Evolutionary conservation across 163 green algal genomes (phyloP).

Genomic region (Coccomyxa subellipsoidea): DNA sequence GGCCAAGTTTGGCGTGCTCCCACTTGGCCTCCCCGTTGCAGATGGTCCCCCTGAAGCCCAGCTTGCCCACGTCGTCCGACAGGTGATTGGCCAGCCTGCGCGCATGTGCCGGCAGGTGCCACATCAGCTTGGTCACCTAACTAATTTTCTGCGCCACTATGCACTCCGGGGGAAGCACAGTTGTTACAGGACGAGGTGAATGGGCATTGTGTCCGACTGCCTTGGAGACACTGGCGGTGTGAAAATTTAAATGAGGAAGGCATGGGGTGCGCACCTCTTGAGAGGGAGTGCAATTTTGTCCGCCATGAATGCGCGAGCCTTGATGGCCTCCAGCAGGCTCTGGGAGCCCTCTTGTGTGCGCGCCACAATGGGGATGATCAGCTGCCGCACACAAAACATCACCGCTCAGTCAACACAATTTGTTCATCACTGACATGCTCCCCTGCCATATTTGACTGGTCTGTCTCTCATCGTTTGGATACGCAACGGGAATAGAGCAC

Average conservation of each 20-base stretch:
- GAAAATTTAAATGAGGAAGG: too few relatives aligned
- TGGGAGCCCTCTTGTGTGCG: slow-evolving; percentile 12
- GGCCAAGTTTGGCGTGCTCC: slow-evolving; percentile 9
- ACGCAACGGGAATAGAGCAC: too few relatives aligned
- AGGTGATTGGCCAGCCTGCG: slow-evolving; percentile 1
- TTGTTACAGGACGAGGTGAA: too few relatives aligned
- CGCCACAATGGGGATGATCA: slow-evolving; percentile 7
- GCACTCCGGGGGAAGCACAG: background rate
- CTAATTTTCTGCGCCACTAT: too few relatives aligned
- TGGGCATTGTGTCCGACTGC: too few relatives aligned
- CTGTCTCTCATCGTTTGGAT: too few relatives aligned
- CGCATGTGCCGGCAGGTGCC: background rate
- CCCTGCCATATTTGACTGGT: too few relatives aligned
- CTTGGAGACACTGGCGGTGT: too few relatives aligned
- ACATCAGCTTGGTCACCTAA: too few relatives aligned
- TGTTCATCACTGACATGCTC: too few relatives aligned
- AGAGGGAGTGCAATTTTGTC: background rate
- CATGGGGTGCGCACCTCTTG: slow-evolving; percentile 9
- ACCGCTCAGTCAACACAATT: too few relatives aligned
- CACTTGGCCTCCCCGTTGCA: slow-evolving; percentile 6
- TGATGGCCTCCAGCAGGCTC: slow-evolving; percentile 6
- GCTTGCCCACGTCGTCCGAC: slow-evolving; percentile 5
- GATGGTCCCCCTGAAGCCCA: slow-evolving; percentile 11
- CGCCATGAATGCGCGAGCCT: background rate
- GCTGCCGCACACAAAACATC: slow-evolving; percentile 8